A percentile compares a stretch with the other conserved stretches of the same genome.
Evolutionary conservation across 805 yeast genomes (phyloP).

Genomic region (Metschnikowia reukaufii): DNA sequence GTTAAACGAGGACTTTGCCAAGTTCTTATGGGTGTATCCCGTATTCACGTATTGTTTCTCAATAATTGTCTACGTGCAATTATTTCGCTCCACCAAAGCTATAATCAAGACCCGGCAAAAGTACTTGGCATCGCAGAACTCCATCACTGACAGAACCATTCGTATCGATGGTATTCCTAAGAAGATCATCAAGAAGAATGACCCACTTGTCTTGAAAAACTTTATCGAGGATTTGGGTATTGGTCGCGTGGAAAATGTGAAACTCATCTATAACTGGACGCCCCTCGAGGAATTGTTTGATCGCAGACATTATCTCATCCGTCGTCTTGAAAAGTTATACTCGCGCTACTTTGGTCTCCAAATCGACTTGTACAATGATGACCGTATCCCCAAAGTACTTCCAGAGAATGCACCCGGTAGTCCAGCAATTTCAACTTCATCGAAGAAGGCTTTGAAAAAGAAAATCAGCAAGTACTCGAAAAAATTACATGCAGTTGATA

Average conservation of each 20-base stretch:
- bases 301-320: conserved; percentile 31
- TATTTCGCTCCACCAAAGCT: conserved; percentile 47
- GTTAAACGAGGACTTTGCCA: conserved; percentile 38
- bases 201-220: conserved; percentile 42
- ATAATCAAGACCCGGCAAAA: conserved; percentile 55
- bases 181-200: conserved; percentile 34
- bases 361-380: conserved; percentile 38
- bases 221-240: conserved; percentile 57
- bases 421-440: conserved; percentile 10
- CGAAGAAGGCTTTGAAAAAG: conserved; percentile 22
- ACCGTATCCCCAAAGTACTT: conserved; percentile 34
- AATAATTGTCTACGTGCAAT: conserved; percentile 43
- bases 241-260: conserved; percentile 53
- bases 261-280: conserved; percentile 47
- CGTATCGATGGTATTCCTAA: conserved; percentile 55
- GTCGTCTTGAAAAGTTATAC: conserved; percentile 42
- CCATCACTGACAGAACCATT: conserved; percentile 60
- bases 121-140: conserved; percentile 58
- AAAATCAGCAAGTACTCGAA: conserved; percentile 35
- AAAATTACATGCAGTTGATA: conserved; percentile 38
- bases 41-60: conserved; percentile 57
- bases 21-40: conserved; percentile 53
- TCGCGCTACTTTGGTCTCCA: conserved; percentile 43
- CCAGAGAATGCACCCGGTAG: conserved; percentile 19
- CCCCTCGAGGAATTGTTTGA: conserved; percentile 41